Evolutionary conservation across 192 early-diverging fungal genomes (phyloP).

Genomic region (Coemansia sp.): DNA sequence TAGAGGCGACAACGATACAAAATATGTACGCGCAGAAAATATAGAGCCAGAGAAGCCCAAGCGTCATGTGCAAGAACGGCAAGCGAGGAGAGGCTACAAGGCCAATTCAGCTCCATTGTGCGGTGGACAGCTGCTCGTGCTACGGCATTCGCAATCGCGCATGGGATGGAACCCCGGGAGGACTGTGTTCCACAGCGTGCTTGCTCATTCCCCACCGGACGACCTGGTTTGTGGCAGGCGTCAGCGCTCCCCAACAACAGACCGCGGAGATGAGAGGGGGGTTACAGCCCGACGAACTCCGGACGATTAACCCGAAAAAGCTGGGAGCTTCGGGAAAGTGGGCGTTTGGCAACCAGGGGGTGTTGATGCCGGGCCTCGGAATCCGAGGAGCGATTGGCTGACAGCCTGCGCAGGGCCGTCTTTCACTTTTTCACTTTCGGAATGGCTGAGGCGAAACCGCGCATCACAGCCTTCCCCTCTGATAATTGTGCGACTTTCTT

Average conservation of each 20-base stretch:
- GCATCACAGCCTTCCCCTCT: slow-evolving; percentile 12
- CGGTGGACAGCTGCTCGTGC: too few relatives aligned
- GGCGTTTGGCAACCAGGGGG: not conserved
- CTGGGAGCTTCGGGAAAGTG: too few relatives aligned
- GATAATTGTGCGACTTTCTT: slow-evolving; percentile 13
- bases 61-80: too few relatives aligned
- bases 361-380: slow-evolving; percentile 13
- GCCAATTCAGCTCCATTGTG: too few relatives aligned
- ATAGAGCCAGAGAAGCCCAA: not conserved
- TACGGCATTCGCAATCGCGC: slow-evolving; percentile 21
- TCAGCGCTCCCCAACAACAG: not conserved
- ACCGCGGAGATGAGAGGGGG: slow-evolving; percentile 1
- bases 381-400: slow-evolving; percentile 39
- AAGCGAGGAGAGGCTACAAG: too few relatives aligned
- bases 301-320: slow-evolving; percentile 1
- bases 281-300: slow-evolving; percentile 4
- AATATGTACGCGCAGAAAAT: not conserved
- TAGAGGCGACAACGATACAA: not conserved
- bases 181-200: not conserved
- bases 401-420: slow-evolving; percentile 1
- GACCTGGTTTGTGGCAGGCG: not conserved
- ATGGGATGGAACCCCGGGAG: slow-evolving; percentile 11
- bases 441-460: slow-evolving; percentile 6
- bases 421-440: slow-evolving; percentile 7
- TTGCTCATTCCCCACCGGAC: not conserved